phyloP scores from a whole-genome alignment of 2,329 filamentous ascomycete genomes.

The Amesomyces nigricolor region DNA sequence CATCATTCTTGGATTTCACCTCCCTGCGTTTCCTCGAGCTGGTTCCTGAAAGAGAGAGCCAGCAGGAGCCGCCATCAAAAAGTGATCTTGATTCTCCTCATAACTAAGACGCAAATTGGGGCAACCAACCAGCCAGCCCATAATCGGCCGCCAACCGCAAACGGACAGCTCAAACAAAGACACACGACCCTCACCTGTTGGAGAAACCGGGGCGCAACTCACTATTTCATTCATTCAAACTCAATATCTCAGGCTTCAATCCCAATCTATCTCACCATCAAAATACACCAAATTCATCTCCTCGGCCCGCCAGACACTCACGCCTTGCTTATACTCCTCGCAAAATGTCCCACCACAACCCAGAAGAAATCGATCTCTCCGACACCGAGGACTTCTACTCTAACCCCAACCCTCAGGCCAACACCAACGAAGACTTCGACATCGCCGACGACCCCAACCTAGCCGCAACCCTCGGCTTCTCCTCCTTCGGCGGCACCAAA shows the following conservation, averaged over 20 bases:
- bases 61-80: too few species aligned
- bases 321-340: not conserved
- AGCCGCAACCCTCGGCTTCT: constrained; percentile 67
- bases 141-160: not conserved
- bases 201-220: not conserved
- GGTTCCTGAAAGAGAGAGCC: too few species aligned
- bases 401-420: constrained; percentile 25
- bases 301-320: not conserved
- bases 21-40: too few species aligned
- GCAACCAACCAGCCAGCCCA: not conserved
- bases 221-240: not conserved
- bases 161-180: constrained; percentile 4
- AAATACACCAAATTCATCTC: not conserved
- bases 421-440: constrained; percentile 29
- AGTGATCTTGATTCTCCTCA: too few species aligned
- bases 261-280: not conserved
- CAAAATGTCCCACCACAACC: constrained; percentile 4
- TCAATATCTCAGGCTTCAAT: not conserved
- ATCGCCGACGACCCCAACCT: constrained; percentile 41
- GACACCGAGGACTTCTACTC: constrained; percentile 30
- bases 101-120: too few species aligned
- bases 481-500: constrained; percentile 52
- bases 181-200: too few species aligned
- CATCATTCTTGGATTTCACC: not conserved
- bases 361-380: constrained; percentile 11